phyloP scores from a whole-genome alignment of 768 basidiomycete species.

The Lentinula aciculospora region DNA sequence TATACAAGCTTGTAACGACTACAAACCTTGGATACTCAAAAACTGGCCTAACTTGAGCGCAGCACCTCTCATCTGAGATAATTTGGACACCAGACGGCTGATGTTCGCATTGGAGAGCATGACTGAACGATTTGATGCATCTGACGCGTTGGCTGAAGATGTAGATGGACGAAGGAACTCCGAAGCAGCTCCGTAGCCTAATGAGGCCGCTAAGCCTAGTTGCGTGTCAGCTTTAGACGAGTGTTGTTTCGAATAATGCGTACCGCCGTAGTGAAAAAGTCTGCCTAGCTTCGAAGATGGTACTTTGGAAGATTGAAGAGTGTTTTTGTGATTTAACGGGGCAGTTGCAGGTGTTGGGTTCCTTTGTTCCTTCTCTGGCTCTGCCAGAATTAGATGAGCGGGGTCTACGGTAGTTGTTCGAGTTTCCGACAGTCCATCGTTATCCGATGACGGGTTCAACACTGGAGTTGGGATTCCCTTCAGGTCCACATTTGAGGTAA shows the following conservation, averaged over 20 bases:
- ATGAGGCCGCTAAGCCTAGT: constrained; percentile 82
- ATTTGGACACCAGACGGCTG: constrained; percentile 81
- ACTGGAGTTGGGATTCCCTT: too few species aligned
- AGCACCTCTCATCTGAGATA: constrained; percentile 95
- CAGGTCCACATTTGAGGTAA: not conserved
- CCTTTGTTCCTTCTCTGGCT: constrained; percentile 7
- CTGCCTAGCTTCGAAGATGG: constrained; percentile 88
- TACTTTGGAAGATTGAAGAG: constrained; percentile 77
- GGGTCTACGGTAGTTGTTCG: not conserved
- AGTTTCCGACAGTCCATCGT: not conserved
- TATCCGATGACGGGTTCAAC: not conserved
- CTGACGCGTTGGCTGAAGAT: constrained; percentile 21
- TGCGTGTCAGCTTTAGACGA: not conserved
- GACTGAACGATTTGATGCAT: constrained; percentile 36
- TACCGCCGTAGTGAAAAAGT: constrained; percentile 92
- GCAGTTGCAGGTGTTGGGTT: constrained; percentile 10
- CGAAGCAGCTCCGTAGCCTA: constrained; percentile 85
- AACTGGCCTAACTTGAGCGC: constrained; percentile 97
- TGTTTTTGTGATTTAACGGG: constrained; percentile 23
- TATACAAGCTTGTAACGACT: not conserved
- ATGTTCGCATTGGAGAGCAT: constrained; percentile 93
- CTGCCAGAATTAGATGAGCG: not conserved
- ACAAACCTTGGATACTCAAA: constrained; percentile 87
- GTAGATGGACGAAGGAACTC: constrained; percentile 74
- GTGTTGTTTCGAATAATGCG: constrained; percentile 11